Evolutionary conservation across 352 stramenopile species (phyloP), one percentile per base, ranked within the genome.

Genomic region (Phytophthora macrochlamydospora): DNA sequence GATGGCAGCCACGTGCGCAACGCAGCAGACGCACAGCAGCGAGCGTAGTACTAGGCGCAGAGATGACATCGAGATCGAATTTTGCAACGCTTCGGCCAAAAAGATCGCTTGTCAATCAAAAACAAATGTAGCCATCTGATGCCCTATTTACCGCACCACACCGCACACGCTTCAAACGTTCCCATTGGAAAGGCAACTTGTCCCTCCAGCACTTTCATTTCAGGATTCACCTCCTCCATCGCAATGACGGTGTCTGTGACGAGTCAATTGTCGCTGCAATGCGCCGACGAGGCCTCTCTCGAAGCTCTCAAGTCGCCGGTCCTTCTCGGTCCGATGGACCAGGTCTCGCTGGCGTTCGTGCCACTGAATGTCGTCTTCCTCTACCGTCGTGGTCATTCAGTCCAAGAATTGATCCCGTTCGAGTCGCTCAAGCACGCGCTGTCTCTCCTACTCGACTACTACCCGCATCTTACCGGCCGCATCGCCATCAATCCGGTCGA

Each of bases 291-390:
- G 31, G 31, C 7, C 2, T 55, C 40, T n/a, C 35, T 58, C 1
- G 29, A 33, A 24, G 32, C 2, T 6, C 28, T 69, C 14, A 45
- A 65, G 38, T 49, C 32, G 13, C 65, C 46, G 1, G 48, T 73
- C 28, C 33, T 61, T 24, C 61, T 73, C 29, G 65, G 65, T 1
- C 65, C 65, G 12, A 7, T 73, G 53, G 65, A 73, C 35, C 53
- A 73, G 28, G 42, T 65, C n/a, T 44, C 53, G 24, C 55, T 63
- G 18, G 35, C 51, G 9, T 73, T 62, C 37, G 45, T 51, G 42
- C 65, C 65, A 2, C 58, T 69, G 13, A 49, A 53, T 42, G 59
- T 73, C 12, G 52, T 69, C 3, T 73, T 69, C 28, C 40, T 73
- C 31, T 73, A 73, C 48, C 62, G 31, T 9, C 40, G 7, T 11